phyloP scores from a whole-genome alignment of 108 stramenopile species.

The Pseudonitzschia pungens region DNA sequence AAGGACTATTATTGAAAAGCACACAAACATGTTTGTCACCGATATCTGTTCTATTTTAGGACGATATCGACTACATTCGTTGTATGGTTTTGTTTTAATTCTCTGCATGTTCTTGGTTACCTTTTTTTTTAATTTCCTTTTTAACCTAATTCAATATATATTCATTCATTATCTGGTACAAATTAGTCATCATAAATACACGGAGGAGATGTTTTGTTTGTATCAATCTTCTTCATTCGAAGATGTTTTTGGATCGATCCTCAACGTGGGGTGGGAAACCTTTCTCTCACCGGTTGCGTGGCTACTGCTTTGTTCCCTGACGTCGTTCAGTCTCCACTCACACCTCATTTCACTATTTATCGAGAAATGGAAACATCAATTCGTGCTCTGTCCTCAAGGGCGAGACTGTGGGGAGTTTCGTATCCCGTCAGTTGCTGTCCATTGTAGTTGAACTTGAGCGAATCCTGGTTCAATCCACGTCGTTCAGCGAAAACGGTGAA shows the following conservation, averaged over 20 bases:
- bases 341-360: neutral
- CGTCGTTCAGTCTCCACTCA: neutral
- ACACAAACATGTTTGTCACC: too few relatives aligned
- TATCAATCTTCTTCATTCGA: too few relatives aligned
- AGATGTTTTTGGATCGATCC: neutral
- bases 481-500: constrained; percentile 60
- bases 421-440: constrained; percentile 52
- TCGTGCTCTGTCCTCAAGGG: constrained; percentile 53
- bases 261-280: neutral
- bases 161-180: neutral
- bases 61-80: too few relatives aligned
- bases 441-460: constrained; percentile 54
- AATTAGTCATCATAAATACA: constrained; percentile 10
- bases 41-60: too few relatives aligned
- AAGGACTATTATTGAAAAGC: too few relatives aligned
- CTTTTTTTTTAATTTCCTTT: neutral
- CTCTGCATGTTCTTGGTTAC: too few relatives aligned
- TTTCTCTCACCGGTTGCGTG: neutral
- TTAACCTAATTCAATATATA: neutral
- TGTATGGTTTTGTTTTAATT: too few relatives aligned
- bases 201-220: constrained; percentile 1
- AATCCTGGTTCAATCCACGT: constrained; percentile 53
- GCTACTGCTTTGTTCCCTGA: neutral
- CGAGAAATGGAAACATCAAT: constrained; percentile 41
- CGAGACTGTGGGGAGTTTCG: constrained; percentile 57